Evolutionary conservation across 345 rosid genomes (phyloP), one percentile per base, ranked within the genome.

Genomic region (Rhizophora mangle): DNA sequence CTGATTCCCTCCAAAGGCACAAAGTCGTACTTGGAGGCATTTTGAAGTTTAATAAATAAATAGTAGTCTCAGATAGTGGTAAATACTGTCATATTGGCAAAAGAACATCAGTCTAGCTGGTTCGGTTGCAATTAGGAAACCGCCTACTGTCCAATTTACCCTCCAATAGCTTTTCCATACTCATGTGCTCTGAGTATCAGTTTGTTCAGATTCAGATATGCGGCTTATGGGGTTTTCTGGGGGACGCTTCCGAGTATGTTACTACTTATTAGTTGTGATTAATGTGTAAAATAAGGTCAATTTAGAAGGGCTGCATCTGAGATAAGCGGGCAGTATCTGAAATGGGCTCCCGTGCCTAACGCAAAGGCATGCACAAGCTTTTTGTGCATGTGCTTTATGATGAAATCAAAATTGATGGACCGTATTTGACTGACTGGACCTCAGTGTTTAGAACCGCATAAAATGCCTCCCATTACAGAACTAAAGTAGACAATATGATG

Each of bases 191-290:
- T 21, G 31, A 31, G 54, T 43, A 34, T 51, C 13, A 59, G 36
- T 56, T 54, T 71, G 74, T 29, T 71, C 29, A 31, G 46, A 71
- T 64, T 46, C 20, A 32, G 52, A 65, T 32, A 9, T 27, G n/a
- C 57, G 47, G 47, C 47, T 46, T 54, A 32, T 43, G 39, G 47
- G 36, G 27, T 58, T 29, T 47, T 15, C 72, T 80, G 62, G 73
- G 37, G 81, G 74, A 67, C 64, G 82, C 74, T 77, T 81, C 60
- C 80, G 69, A 71, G 81, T 66, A 64, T 13, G 5, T 43, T 58
- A 34, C 52, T 30, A 30, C 15, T 39, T 39, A 2, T 10, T 11
- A 21, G 6, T 63, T 27, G 21, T 57, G 60, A 27, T 54, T 43
- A 43, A 11, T 3, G 47, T 70, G 72, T 73, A 71, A 54, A 51